A percentile compares a stretch with the other conserved stretches of the same genome.
These are phyloP conservation scores for Globisporangium acanthophoron DNA, from an alignment of 352 stramenopile genomes.

Conservation along the genomic window DNA sequence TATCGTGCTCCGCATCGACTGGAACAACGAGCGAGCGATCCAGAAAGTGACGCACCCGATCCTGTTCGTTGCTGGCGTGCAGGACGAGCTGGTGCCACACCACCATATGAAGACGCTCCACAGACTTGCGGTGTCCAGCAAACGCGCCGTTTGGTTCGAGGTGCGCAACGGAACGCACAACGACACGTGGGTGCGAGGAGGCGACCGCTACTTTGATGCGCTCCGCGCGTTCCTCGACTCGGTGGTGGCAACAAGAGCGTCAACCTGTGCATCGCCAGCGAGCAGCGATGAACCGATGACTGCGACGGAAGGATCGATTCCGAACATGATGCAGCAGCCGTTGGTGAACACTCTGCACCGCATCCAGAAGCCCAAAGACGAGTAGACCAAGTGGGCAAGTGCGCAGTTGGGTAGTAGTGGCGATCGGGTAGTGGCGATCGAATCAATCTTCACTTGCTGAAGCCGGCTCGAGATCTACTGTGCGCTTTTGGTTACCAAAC, in stretches of 20 bases:
- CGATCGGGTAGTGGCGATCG: no score
- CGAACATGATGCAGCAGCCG: slow-evolving; percentile 63
- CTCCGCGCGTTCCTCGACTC: slow-evolving; percentile 61
- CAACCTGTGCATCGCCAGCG: slow-evolving; percentile 10
- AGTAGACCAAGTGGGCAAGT: slow-evolving; percentile 8
- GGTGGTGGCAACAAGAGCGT: slow-evolving; percentile 13
- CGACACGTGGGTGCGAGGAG: slow-evolving; percentile 91
- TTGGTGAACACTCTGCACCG: slow-evolving; percentile 31
- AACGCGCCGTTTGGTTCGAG: slow-evolving; percentile 52
- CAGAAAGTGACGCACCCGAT: slow-evolving; percentile 71
- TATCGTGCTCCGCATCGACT: slow-evolving; percentile 89
- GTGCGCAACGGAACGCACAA: slow-evolving; percentile 93
- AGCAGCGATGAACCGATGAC: slow-evolving; percentile 1
- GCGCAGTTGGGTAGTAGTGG: no score
- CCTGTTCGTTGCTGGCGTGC: slow-evolving; percentile 87
- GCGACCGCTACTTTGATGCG: slow-evolving; percentile 80
- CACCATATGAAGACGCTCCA: slow-evolving; percentile 84
- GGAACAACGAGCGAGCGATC: slow-evolving; percentile 75
- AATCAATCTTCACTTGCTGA: no score
- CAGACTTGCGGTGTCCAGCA: slow-evolving; percentile 49
- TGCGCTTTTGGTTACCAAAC: no score
- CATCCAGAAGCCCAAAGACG: slow-evolving; percentile 25
- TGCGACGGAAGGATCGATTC: slow-evolving; percentile 53
- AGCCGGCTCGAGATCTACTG: no score
- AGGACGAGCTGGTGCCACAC: slow-evolving; percentile 91